phyloP scores from a whole-genome alignment of 768 basidiomycete genomes.

The Pleurotus eryngii region DNA sequence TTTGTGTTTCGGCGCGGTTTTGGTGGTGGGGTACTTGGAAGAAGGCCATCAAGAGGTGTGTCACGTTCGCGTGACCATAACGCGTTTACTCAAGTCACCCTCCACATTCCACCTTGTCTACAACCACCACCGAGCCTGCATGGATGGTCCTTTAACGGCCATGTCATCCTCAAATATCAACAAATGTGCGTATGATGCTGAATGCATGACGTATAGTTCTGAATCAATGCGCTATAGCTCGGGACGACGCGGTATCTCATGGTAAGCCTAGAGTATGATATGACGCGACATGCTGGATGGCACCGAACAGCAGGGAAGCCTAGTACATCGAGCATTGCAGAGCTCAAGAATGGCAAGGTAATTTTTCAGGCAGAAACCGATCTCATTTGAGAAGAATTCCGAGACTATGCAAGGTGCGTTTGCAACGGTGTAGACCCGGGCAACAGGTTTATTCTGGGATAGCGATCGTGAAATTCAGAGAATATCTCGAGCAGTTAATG shows the following conservation, averaged over 20 bases:
- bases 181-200: constrained; percentile 25
- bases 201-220: neutral
- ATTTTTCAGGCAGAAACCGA: constrained; percentile 68
- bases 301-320: constrained; percentile 31
- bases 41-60: constrained; percentile 57
- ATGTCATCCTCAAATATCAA: constrained; percentile 34
- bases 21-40: constrained; percentile 46
- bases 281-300: constrained; percentile 20
- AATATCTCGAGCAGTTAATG: constrained; percentile 60
- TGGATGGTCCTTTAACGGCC: constrained; percentile 24
- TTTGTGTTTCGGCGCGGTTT: constrained; percentile 38
- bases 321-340: constrained; percentile 45
- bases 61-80: constrained; percentile 45
- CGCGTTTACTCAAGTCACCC: constrained; percentile 39
- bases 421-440: constrained; percentile 6
- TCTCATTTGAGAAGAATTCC: constrained; percentile 73
- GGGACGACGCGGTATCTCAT: constrained; percentile 25
- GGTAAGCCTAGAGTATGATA: neutral
- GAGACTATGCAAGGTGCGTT: constrained; percentile 77
- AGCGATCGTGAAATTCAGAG: constrained; percentile 79
- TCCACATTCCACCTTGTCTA: constrained; percentile 17
- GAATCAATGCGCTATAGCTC: constrained; percentile 16
- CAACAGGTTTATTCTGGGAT: constrained; percentile 6
- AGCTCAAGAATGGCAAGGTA: constrained; percentile 76
- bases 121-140: constrained; percentile 17